These are phyloP conservation scores for Saitozyma sp. DNA, from an alignment of 768 basidiomycete genomes.

Conservation along the genomic window DNA sequence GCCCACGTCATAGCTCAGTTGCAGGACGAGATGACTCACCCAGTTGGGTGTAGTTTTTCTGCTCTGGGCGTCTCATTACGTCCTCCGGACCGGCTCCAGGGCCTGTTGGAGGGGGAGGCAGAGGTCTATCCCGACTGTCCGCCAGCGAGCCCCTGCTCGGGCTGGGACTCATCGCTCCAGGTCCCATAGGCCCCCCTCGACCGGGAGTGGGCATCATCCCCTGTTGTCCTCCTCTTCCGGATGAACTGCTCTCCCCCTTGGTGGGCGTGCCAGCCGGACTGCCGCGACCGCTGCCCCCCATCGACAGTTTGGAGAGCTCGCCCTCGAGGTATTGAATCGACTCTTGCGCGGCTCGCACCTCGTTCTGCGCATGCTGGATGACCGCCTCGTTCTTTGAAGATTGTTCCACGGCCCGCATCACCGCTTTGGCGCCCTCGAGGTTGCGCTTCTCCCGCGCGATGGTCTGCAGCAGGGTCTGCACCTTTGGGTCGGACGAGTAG, in stretches of 20 bases:
- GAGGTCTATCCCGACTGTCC: slow-evolving; percentile 38
- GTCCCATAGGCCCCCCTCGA: slow-evolving; percentile 12
- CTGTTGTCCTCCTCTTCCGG: not conserved
- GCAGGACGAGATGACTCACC: slow-evolving; percentile 28
- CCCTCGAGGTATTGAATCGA: slow-evolving; percentile 51
- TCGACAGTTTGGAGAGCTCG: slow-evolving; percentile 48
- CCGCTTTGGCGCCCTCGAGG: slow-evolving; percentile 49
- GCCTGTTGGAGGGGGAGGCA: slow-evolving; percentile 42
- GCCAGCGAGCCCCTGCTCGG: slow-evolving; percentile 20
- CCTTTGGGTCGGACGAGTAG: slow-evolving; percentile 45
- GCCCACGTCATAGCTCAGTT: not conserved
- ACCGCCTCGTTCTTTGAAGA: slow-evolving; percentile 52
- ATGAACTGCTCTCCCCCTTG: slow-evolving; percentile 3
- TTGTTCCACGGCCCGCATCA: slow-evolving; percentile 49
- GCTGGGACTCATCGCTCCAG: slow-evolving; percentile 25
- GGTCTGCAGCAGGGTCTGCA: slow-evolving; percentile 47
- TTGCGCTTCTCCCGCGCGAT: slow-evolving; percentile 48
- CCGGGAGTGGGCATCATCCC: slow-evolving; percentile 11
- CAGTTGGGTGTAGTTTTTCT: slow-evolving; percentile 50
- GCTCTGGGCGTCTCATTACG: slow-evolving; percentile 15
- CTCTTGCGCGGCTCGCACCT: slow-evolving; percentile 49
- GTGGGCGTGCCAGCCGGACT: slow-evolving; percentile 11
- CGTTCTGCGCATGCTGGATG: slow-evolving; percentile 53
- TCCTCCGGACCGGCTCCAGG: slow-evolving; percentile 5
- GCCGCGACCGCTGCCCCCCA: slow-evolving; percentile 19